Percentiles rank a stretch among this genome's conserved stretches.
phyloP scores from a whole-genome alignment of 2,329 filamentous ascomycete species.

The Trichoderma koningii region DNA sequence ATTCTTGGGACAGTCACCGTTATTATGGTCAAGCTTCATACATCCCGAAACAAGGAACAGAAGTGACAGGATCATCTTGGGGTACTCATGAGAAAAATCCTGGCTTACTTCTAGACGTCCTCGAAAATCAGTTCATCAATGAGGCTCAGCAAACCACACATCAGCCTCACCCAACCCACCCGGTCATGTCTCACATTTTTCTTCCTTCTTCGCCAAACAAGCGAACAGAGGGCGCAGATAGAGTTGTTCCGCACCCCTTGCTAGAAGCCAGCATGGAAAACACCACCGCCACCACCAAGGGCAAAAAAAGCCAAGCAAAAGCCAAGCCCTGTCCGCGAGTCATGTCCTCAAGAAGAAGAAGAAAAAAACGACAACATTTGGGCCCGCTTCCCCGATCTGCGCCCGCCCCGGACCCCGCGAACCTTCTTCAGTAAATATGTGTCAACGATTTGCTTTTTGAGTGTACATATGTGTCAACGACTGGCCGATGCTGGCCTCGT shows the following conservation, averaged over 20 bases:
- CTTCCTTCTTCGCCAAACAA: background rate
- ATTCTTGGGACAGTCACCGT: background rate
- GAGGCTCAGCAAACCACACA: too few species aligned
- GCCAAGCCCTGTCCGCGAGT: slow-evolving; percentile 7
- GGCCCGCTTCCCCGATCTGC: slow-evolving; percentile 22
- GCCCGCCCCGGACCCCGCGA: slow-evolving; percentile 17
- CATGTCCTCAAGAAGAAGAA: background rate
- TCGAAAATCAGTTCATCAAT: too few species aligned
- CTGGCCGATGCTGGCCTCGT: slow-evolving; percentile 18
- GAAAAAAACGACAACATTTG: too few species aligned
- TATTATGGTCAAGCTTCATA: background rate
- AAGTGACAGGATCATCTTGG: too few species aligned
- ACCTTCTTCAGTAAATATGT: background rate
- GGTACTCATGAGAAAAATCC: too few species aligned
- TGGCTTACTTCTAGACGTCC: too few species aligned
- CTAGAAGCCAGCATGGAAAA: slow-evolving; percentile 21
- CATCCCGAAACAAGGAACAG: too few species aligned
- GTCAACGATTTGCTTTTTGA: slow-evolving; percentile 3
- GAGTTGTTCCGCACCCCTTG: slow-evolving; percentile 19
- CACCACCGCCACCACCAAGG: background rate
- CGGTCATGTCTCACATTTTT: background rate
- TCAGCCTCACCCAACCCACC: background rate
- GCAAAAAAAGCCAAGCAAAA: background rate
- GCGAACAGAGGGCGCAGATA: slow-evolving; percentile 16
- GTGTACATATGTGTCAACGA: slow-evolving; percentile 4